phyloP scores from a whole-genome alignment of 345 rosid species.

The Carallia pectinifolia region DNA sequence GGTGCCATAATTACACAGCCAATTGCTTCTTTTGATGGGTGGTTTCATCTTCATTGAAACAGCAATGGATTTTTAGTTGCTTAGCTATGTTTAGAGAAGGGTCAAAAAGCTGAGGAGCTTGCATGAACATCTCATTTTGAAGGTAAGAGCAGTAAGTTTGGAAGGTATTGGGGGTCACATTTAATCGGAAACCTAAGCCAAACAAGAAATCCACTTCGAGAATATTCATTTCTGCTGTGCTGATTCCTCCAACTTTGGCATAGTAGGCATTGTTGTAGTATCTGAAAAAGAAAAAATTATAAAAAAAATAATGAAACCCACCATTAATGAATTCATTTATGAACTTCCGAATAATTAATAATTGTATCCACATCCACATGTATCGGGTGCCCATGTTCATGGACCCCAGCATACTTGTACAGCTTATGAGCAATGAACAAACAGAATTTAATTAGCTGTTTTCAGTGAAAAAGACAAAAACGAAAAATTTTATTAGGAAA shows the following conservation, averaged over 20 bases:
- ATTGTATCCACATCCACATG: no score
- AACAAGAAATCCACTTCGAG: conserved; percentile 76
- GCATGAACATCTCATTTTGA: conserved; percentile 43
- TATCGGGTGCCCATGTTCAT: no score
- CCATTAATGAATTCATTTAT: neutral
- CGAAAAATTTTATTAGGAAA: no score
- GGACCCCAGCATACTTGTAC: no score
- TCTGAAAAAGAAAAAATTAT: conserved; percentile 20
- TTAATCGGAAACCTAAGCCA: conserved; percentile 60
- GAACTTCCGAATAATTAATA: no score
- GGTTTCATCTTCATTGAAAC: conserved; percentile 47
- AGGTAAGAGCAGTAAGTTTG: conserved; percentile 53
- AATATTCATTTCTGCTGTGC: conserved; percentile 65
- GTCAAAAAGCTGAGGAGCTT: conserved; percentile 29
- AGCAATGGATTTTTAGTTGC: conserved; percentile 24
- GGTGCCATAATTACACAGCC: conserved; percentile 23
- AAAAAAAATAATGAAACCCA: neutral
- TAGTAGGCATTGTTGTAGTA: conserved; percentile 62
- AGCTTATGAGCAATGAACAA: no score
- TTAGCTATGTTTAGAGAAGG: conserved; percentile 20
- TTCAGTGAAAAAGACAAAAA: no score
- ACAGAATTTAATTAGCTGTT: no score
- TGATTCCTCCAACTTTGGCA: conserved; percentile 72
- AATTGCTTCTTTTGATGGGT: conserved; percentile 38
- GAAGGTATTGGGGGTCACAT: conserved; percentile 55